Evolutionary conservation across 2,329 filamentous ascomycete species (phyloP).

Genomic region (Colletotrichum sp.): DNA sequence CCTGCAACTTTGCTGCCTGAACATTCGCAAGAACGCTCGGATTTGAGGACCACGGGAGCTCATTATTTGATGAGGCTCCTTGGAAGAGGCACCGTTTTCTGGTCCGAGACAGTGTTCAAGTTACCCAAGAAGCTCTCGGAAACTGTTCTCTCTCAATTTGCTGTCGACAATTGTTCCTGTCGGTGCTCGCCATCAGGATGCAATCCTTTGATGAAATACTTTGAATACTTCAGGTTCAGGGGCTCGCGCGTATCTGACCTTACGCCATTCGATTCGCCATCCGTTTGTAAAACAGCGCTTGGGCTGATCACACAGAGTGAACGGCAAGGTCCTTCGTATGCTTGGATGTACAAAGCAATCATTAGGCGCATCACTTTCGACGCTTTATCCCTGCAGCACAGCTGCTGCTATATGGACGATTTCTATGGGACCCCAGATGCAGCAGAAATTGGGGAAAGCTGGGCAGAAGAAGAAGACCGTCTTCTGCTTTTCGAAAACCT

Average conservation of each 20-base stretch:
- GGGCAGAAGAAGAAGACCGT: background rate
- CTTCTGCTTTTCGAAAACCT: background rate
- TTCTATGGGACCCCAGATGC: too few species aligned
- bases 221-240: too few species aligned
- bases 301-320: accelerated
- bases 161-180: background rate
- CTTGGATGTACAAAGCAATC: background rate
- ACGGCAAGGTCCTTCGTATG: too few species aligned
- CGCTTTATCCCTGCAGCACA: background rate
- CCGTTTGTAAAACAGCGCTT: too few species aligned
- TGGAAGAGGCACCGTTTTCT: too few species aligned
- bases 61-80: background rate
- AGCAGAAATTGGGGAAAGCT: background rate
- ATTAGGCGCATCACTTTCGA: background rate
- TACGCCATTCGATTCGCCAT: too few species aligned
- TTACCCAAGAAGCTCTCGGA: background rate
- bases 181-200: background rate
- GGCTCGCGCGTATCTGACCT: too few species aligned
- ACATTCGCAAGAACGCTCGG: accelerated
- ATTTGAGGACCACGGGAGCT: background rate
- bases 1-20: background rate
- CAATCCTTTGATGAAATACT: background rate
- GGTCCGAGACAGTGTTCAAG: too few species aligned
- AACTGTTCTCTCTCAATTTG: background rate
- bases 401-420: too few species aligned